A percentile compares a stretch with the other conserved stretches of the same genome.
These are phyloP conservation scores for Cryphonectria carpinicola DNA, from an alignment of 2,329 filamentous ascomycete genomes.

Conservation along the genomic window DNA sequence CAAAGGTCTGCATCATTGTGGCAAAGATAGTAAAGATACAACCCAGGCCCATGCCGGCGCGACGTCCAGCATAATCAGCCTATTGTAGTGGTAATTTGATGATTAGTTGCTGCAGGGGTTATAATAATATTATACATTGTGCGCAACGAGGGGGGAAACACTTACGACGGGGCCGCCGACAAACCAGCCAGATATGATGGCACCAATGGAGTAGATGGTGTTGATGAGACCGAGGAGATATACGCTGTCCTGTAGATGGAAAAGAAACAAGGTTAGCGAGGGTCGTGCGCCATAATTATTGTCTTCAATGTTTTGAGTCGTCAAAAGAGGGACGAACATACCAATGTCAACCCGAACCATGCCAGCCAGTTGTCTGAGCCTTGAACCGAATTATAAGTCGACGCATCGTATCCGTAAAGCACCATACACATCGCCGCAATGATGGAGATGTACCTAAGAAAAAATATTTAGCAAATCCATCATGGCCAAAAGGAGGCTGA, in stretches of 20 bases:
- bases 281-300: too few relatives aligned
- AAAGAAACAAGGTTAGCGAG: background rate
- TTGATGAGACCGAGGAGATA: slow-evolving; percentile 60
- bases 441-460: slow-evolving; percentile 65
- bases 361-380: slow-evolving; percentile 68
- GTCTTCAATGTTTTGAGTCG: background rate
- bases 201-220: slow-evolving; percentile 72
- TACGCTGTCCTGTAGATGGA: slow-evolving; percentile 25
- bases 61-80: slow-evolving; percentile 64
- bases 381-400: slow-evolving; percentile 74
- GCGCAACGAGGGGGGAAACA: background rate
- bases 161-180: slow-evolving; percentile 63
- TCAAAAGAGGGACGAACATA: slow-evolving; percentile 30
- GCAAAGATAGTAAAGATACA: slow-evolving; percentile 68
- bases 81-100: slow-evolving; percentile 13
- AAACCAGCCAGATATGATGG: slow-evolving; percentile 72
- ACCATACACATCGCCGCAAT: slow-evolving; percentile 77
- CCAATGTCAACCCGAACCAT: slow-evolving; percentile 59
- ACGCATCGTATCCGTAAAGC: slow-evolving; percentile 75
- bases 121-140: too few relatives aligned
- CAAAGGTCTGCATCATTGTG: slow-evolving; percentile 70
- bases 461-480: background rate
- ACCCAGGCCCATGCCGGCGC: slow-evolving; percentile 67
- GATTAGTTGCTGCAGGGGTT: background rate
- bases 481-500: background rate